These are phyloP conservation scores for Amylocarpus encephaloides DNA, from an alignment of 2,329 filamentous ascomycete genomes.

Conservation along the genomic window DNA sequence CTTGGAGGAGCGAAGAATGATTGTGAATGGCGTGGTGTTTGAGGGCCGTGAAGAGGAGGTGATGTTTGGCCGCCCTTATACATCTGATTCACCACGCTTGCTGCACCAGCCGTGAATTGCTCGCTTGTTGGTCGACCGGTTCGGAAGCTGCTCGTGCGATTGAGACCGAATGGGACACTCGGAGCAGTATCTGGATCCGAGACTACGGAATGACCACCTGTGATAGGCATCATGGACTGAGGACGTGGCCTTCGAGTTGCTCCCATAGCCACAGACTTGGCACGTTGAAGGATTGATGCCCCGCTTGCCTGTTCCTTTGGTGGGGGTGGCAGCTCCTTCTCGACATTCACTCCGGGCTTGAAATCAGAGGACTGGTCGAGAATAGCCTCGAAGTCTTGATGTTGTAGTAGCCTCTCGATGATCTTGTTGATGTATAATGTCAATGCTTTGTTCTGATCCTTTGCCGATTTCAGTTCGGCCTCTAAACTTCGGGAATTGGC, in stretches of 20 bases:
- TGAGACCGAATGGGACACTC: slow-evolving; percentile 62
- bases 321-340: slow-evolving; percentile 77
- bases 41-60: slow-evolving; percentile 44
- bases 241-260: slow-evolving; percentile 42
- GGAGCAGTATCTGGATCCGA: slow-evolving; percentile 69
- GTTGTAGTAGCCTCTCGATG: slow-evolving; percentile 87
- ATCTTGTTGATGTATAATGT: slow-evolving; percentile 99
- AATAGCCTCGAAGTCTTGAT: slow-evolving; percentile 92
- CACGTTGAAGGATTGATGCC: slow-evolving; percentile 51
- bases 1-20: slow-evolving; percentile 54
- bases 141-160: slow-evolving; percentile 48
- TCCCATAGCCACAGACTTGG: slow-evolving; percentile 53
- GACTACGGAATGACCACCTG: slow-evolving; percentile 37
- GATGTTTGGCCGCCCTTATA: slow-evolving; percentile 66
- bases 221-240: slow-evolving; percentile 46
- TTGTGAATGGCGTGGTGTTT: slow-evolving; percentile 53
- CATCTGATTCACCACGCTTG: slow-evolving; percentile 81
- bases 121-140: slow-evolving; percentile 55
- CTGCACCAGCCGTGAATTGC: slow-evolving; percentile 52
- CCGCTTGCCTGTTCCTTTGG: slow-evolving; percentile 42
- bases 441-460: slow-evolving; percentile 94
- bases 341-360: slow-evolving; percentile 41
- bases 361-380: slow-evolving; percentile 70
- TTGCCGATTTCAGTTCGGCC: slow-evolving; percentile 68
- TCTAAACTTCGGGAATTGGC: slow-evolving; percentile 65